A percentile compares a stretch with the other conserved stretches of the same genome.
Conservation (phyloP, 2,329 filamentous ascomycete species). For the Aspergillus arachidicola region DNA sequence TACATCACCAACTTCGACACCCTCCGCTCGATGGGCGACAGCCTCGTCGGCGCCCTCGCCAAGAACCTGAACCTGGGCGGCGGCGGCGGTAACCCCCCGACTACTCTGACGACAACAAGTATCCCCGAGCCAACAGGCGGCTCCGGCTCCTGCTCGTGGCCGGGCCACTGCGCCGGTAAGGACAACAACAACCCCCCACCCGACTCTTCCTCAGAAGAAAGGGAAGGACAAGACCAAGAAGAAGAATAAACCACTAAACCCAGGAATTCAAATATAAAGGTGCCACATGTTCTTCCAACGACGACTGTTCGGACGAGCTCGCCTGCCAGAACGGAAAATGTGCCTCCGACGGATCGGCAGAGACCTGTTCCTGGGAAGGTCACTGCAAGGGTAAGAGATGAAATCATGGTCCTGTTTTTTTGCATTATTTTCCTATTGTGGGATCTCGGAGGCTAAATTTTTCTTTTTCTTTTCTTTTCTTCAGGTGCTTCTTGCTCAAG, state of each 20-base stretch:
- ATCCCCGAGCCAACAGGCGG: slow-evolving; percentile 6
- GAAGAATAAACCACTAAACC: background rate
- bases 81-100: background rate
- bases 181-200: background rate
- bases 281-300: slow-evolving; percentile 10
- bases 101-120: slow-evolving; percentile 3
- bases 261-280: background rate
- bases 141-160: slow-evolving; percentile 19
- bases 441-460: background rate
- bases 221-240: background rate
- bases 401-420: too few species aligned
- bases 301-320: slow-evolving; percentile 13
- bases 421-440: background rate
- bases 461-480: background rate
- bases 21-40: slow-evolving; percentile 32
- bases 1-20: slow-evolving; percentile 32
- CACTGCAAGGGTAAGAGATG: slow-evolving; percentile 12
- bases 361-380: slow-evolving; percentile 16
- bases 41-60: slow-evolving; percentile 24
- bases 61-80: slow-evolving; percentile 22
- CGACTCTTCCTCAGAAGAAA: background rate
- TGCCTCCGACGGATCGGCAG: background rate
- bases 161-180: slow-evolving; percentile 26
- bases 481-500: background rate
- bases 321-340: slow-evolving; percentile 17